These are phyloP conservation scores for Wickerhamiella kazuoi DNA, from an alignment of 805 yeast species.

Conservation along the genomic window DNA sequence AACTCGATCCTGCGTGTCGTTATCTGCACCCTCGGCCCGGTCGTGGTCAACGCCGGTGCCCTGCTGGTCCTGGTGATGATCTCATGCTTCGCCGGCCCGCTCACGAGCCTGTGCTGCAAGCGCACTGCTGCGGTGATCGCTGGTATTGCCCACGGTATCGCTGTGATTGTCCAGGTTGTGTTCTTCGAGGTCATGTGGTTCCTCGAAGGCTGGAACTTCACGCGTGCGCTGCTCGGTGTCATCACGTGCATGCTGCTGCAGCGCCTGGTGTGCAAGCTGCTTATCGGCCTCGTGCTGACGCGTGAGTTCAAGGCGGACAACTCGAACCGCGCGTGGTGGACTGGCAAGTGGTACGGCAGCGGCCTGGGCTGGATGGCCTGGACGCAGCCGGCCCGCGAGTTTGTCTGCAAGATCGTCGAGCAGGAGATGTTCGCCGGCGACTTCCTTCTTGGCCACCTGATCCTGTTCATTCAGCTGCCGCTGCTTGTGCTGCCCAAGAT, in stretches of 20 bases:
- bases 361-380: constrained; percentile 87
- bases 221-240: constrained; percentile 74
- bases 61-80: constrained; percentile 57
- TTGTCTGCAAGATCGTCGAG: constrained; percentile 83
- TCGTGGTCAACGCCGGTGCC: constrained; percentile 76
- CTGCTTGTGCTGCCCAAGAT: constrained; percentile 64
- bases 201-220: constrained; percentile 77
- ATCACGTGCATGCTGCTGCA: constrained; percentile 72
- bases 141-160: constrained; percentile 87
- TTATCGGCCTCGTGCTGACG: constrained; percentile 63
- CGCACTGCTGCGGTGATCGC: constrained; percentile 93
- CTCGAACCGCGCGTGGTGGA: constrained; percentile 98
- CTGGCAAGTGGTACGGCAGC: constrained; percentile 96
- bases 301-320: constrained; percentile 94
- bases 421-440: constrained; percentile 93
- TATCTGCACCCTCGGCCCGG: constrained; percentile 63
- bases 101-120: constrained; percentile 88
- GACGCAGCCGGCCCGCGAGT: constrained; percentile 94
- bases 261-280: constrained; percentile 67
- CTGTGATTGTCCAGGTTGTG: constrained; percentile 70
- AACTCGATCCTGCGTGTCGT: constrained; percentile 47
- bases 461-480: constrained; percentile 81
- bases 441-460: constrained; percentile 77
- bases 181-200: constrained; percentile 97
- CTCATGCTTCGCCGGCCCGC: constrained; percentile 96